Conservation (phyloP, 305 asterid genomes). For the Solanum chacoense region DNA sequence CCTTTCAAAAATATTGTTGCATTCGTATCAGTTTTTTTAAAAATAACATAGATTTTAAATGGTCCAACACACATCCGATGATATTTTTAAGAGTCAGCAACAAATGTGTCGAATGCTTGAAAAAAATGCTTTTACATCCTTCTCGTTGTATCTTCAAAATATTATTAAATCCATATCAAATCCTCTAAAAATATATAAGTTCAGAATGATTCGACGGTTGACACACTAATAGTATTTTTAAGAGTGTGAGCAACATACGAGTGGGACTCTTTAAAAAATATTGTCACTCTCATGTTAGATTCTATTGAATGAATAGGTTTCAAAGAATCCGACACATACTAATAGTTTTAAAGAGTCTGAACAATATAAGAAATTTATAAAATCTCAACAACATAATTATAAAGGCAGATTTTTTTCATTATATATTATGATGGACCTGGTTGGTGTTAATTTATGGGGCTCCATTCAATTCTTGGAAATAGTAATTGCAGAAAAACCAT, state of each 20-base stretch:
- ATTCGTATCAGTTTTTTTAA: rapidly evolving
- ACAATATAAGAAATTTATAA: background rate
- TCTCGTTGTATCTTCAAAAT: background rate
- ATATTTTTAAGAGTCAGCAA: background rate
- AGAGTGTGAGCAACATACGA: background rate
- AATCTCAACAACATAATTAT: background rate
- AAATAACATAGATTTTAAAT: background rate
- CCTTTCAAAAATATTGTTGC: background rate
- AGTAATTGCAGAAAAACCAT: background rate
- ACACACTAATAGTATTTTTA: background rate
- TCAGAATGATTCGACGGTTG: background rate
- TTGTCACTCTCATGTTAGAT: background rate
- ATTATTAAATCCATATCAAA: background rate
- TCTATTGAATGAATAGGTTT: background rate
- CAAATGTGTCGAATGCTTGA: background rate
- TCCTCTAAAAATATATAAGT: background rate
- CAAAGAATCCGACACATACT: background rate
- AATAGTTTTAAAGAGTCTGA: background rate
- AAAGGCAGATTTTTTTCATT: background rate
- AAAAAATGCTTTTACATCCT: background rate
- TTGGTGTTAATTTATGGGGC: slow-evolving; percentile 3
- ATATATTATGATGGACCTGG: slow-evolving; percentile 9
- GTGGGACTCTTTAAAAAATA: background rate
- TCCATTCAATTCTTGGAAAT: slow-evolving; percentile 1
- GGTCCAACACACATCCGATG: background rate